Evolutionary conservation across 2,329 filamentous ascomycete species (phyloP).

Genomic region (Aspergillus spinulosporus): DNA sequence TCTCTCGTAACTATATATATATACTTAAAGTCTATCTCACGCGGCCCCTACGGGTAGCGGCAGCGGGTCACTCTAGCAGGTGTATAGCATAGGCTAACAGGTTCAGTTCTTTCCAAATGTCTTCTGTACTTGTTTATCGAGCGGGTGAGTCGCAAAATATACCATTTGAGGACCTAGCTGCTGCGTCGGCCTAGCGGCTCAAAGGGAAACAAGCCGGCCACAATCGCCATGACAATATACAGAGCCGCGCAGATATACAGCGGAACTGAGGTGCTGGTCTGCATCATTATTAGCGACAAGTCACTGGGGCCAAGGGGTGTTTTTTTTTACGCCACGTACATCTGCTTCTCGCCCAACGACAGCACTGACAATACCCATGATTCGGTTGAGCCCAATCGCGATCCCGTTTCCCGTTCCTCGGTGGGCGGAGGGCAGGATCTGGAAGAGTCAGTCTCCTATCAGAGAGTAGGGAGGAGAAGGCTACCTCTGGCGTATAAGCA

Average conservation of each 20-base stretch:
- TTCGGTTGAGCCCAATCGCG: constrained; percentile 42
- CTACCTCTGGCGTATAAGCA: constrained; percentile 54
- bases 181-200: constrained; percentile 17
- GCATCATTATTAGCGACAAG: background rate
- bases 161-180: background rate
- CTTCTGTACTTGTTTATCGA: no score
- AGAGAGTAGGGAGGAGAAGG: background rate
- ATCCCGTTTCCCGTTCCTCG: constrained; percentile 54
- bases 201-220: constrained; percentile 26
- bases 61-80: no score
- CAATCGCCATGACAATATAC: constrained; percentile 40
- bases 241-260: constrained; percentile 40
- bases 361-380: constrained; percentile 44
- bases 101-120: no score
- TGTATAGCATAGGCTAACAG: no score
- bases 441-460: background rate
- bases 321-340: background rate
- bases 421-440: constrained; percentile 54
- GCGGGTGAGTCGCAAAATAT: no score
- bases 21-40: no score
- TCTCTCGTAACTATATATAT: no score
- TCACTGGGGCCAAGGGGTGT: background rate
- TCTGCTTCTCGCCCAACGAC: constrained; percentile 44
- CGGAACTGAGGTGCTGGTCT: constrained; percentile 36
- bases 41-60: no score